These are phyloP conservation scores for Aspergillaceae sp. DNA, from an alignment of 2,329 filamentous ascomycete species.

Conservation along the genomic window DNA sequence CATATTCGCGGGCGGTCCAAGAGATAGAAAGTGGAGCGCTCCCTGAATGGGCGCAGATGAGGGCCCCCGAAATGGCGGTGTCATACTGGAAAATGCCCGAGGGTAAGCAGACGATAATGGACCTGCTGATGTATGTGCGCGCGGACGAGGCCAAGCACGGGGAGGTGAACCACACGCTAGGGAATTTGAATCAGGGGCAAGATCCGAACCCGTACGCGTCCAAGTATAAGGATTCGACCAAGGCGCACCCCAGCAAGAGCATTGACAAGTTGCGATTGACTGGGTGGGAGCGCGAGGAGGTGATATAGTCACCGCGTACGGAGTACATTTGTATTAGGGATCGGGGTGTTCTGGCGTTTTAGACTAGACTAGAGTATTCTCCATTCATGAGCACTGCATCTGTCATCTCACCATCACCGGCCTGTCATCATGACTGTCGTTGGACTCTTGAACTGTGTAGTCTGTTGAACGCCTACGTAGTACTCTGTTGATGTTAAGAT, in stretches of 20 bases:
- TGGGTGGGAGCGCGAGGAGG: slow-evolving; percentile 78
- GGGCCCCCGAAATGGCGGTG: slow-evolving; percentile 80
- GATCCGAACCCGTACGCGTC: slow-evolving; percentile 92
- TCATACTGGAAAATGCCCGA: slow-evolving; percentile 94
- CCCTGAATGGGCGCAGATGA: slow-evolving; percentile 69
- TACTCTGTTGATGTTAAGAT: neutral
- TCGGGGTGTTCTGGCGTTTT: too few relatives aligned
- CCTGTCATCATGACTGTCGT: neutral
- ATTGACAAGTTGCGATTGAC: slow-evolving; percentile 55
- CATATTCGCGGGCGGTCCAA: slow-evolving; percentile 79
- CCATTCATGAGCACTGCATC: neutral
- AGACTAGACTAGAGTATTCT: too few relatives aligned
- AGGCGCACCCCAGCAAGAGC: slow-evolving; percentile 62
- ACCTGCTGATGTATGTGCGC: slow-evolving; percentile 79
- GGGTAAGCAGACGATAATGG: slow-evolving; percentile 69
- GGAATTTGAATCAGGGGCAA: slow-evolving; percentile 72
- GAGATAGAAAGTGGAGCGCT: slow-evolving; percentile 80
- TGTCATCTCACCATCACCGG: neutral
- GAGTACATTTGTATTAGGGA: neutral
- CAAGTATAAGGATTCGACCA: slow-evolving; percentile 61
- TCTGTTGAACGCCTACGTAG: too few relatives aligned
- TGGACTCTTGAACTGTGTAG: neutral
- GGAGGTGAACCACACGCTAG: slow-evolving; percentile 91
- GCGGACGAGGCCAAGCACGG: slow-evolving; percentile 85
- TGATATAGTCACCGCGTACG: slow-evolving; percentile 43